Base-by-base conservation (phyloP, 345 rosid genomes). In the Erodium maritimum region DNA sequence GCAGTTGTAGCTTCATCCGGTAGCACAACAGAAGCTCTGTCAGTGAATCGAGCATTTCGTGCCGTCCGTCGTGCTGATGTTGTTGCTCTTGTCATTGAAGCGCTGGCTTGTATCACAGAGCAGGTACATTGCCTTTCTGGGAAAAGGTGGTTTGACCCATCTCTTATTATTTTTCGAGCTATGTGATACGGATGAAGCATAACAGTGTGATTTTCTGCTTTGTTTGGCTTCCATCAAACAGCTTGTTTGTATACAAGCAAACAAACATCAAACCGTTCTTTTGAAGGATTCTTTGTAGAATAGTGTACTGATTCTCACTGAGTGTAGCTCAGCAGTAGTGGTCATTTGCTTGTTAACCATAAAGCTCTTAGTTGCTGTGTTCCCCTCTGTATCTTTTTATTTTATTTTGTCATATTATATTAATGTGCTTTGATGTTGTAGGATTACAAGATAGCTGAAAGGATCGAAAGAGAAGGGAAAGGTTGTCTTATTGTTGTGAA, bases 401-500 rank as follows among this genome's bases (percentile, higher is more conserved):
- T 57, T 21, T 34, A 42, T 8, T 57, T 4, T 13, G 21, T 50
- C 56, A 60, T 60, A 23, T 14, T 54, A 18, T 63, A 37, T 8
- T 65, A 19, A 62, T 58, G 62, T 69, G 22, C 57, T 60, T 53
- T 17, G 51, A 62, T 65, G 62, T 42, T 62, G 34, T 61, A 88
- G 98, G 98, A 88, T 75, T 75, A 51, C 77, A 82, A 69, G 77
- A 88, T 88, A 70, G 96, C 98, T 62, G 98, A 88, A 68, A 88
- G 93, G 77, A 91, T 91, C 50, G 96, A 86, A 69, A 75, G 76
- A 72, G 98, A 86, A 79, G 98, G 96, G 55, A 91, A 88, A 69
- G 98, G 95, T 58, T 91, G 98, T 73, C 74, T 86, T 42, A 80
- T 91, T 34, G 98, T 91, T 55, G 95, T 91, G n/a, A 91, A 91